Conservation (phyloP, 305 asterid species). For the Fraxinus baroniana region DNA sequence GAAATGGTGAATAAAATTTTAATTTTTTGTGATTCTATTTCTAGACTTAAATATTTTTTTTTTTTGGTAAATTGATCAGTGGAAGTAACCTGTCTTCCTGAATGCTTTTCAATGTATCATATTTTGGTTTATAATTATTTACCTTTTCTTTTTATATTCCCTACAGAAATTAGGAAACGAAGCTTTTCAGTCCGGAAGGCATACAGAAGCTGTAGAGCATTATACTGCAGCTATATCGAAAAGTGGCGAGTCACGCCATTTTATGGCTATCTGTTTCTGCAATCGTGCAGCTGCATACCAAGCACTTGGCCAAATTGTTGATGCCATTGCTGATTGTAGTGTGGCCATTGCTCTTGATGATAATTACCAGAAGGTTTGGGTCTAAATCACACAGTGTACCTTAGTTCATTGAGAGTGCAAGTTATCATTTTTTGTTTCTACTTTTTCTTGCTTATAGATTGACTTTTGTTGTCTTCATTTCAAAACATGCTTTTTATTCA, state of each 20-base stretch:
- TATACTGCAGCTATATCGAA: constrained; percentile 77
- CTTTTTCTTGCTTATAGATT: background rate
- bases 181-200: constrained; percentile 71
- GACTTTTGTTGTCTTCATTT: background rate
- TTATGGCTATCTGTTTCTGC: constrained; percentile 92
- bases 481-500: background rate
- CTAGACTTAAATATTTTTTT: background rate
- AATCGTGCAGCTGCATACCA: constrained; percentile 98
- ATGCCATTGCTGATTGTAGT: constrained; percentile 95
- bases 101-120: background rate
- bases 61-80: background rate
- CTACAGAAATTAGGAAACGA: constrained; percentile 88
- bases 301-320: constrained; percentile 69
- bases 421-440: background rate
- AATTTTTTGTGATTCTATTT: background rate
- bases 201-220: constrained; percentile 76
- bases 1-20: background rate
- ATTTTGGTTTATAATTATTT: constrained; percentile 3
- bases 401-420: background rate
- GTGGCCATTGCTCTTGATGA: constrained; percentile 84
- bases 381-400: background rate
- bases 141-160: constrained; percentile 15
- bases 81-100: background rate
- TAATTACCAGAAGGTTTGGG: constrained; percentile 71
- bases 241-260: constrained; percentile 77